Evolutionary conservation across 23 red algal species (phyloP).

Genomic region (Agarophyton chilense): DNA sequence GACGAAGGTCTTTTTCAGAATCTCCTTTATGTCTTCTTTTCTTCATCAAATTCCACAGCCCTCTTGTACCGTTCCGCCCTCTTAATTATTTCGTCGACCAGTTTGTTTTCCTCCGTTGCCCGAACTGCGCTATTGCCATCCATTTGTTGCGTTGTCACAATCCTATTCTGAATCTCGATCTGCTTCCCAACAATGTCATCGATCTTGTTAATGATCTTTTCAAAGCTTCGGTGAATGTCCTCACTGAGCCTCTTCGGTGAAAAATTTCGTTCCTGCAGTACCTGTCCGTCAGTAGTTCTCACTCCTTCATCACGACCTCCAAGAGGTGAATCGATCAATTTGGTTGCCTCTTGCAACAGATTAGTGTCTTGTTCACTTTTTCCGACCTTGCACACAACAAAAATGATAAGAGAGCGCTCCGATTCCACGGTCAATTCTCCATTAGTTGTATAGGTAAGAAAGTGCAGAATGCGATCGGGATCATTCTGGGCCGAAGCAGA

Average conservation of each 20-base stretch:
- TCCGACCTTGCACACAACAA: constrained; percentile 11
- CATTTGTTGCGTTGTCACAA: not conserved
- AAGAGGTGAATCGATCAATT: not conserved
- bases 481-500: no score
- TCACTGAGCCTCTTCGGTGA: no score
- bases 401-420: not conserved
- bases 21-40: not conserved
- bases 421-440: not conserved
- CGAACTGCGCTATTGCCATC: not conserved
- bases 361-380: not conserved
- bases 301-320: not conserved
- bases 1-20: not conserved
- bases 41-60: not conserved
- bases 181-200: not conserved
- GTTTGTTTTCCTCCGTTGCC: not conserved
- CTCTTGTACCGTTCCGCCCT: no score
- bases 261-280: no score
- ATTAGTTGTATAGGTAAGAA: no score
- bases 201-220: no score
- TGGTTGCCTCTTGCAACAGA: not conserved
- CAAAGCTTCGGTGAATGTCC: no score
- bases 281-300: no score
- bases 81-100: not conserved
- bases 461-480: no score
- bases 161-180: not conserved